phyloP scores from a whole-genome alignment of 306 rosid genomes.

The Ormosia semicastrata region DNA sequence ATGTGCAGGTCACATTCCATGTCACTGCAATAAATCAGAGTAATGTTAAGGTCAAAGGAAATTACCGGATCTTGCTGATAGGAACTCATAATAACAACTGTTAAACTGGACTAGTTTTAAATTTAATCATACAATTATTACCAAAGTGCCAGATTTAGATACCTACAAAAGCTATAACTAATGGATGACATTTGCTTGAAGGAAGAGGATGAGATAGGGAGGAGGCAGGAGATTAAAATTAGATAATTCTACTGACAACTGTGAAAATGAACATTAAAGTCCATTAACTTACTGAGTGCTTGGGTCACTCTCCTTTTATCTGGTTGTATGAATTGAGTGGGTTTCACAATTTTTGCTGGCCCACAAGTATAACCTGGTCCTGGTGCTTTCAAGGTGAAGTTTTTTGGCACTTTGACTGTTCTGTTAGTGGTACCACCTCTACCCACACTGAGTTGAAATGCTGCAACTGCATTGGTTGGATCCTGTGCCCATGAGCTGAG shows the following conservation, averaged over 20 bases:
- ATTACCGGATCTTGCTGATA: background rate
- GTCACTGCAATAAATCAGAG: conserved; percentile 66
- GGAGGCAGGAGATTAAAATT: background rate
- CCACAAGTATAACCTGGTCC: conserved; percentile 95
- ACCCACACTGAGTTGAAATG: conserved; percentile 89
- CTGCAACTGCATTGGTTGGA: conserved; percentile 51
- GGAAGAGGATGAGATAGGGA: background rate
- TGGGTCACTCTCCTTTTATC: conserved; percentile 86
- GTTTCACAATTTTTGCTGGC: conserved; percentile 50
- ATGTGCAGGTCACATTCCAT: conserved; percentile 88
- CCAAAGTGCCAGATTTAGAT: background rate
- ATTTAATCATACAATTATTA: background rate
- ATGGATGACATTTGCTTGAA: background rate
- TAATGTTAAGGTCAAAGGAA: background rate
- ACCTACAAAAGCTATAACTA: background rate
- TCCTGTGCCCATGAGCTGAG: conserved; percentile 81
- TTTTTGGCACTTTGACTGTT: conserved; percentile 63
- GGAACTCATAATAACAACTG: background rate
- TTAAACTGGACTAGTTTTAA: background rate
- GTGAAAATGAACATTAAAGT: background rate
- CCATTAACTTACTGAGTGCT: conserved; percentile 69
- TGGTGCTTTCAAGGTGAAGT: conserved; percentile 74
- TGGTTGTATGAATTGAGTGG: conserved; percentile 47
- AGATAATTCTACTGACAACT: conserved; percentile 5
- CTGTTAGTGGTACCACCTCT: conserved; percentile 63